Conservation (phyloP, 129 eudicot genomes). For the Flaveria trinervia region DNA sequence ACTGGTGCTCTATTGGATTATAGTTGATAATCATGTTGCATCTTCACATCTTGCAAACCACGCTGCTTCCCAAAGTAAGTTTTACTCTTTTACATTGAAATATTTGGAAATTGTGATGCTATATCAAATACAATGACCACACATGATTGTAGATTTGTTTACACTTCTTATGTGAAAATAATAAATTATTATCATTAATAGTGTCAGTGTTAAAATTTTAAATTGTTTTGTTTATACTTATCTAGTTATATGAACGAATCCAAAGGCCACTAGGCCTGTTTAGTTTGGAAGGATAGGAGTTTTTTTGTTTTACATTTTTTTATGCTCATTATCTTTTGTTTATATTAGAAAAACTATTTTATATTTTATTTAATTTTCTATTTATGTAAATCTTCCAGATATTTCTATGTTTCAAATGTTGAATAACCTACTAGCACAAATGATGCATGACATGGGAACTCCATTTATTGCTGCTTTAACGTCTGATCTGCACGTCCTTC, state of each 20-base stretch:
- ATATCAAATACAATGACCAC: neutral
- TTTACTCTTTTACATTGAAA: neutral
- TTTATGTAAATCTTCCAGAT: conserved; percentile 47
- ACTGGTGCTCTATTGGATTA: conserved; percentile 88
- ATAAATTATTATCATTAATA: neutral
- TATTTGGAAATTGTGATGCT: conserved; percentile 11
- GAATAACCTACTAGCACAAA: conserved; percentile 67
- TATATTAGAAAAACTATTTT: neutral
- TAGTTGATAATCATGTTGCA: conserved; percentile 81
- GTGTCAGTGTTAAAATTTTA: neutral
- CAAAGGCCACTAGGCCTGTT: neutral
- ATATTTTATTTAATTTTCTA: conserved; percentile 7
- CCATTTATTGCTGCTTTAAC: conserved; percentile 90
- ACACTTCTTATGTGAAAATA: neutral
- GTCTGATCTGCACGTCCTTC: conserved; percentile 76
- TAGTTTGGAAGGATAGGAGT: conserved; percentile 3
- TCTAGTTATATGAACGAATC: neutral
- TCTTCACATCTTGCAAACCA: conserved; percentile 82
- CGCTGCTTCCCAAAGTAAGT: conserved; percentile 92
- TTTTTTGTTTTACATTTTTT: neutral
- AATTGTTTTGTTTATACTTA: neutral
- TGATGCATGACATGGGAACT: conserved; percentile 52
- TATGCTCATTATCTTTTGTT: neutral
- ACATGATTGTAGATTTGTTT: neutral
- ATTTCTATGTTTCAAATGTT: conserved; percentile 71